Percentiles rank a stretch among this genome's conserved stretches.
These are phyloP conservation scores for Candida sonorensis DNA, from an alignment of 805 yeast genomes.

Conservation along the genomic window DNA sequence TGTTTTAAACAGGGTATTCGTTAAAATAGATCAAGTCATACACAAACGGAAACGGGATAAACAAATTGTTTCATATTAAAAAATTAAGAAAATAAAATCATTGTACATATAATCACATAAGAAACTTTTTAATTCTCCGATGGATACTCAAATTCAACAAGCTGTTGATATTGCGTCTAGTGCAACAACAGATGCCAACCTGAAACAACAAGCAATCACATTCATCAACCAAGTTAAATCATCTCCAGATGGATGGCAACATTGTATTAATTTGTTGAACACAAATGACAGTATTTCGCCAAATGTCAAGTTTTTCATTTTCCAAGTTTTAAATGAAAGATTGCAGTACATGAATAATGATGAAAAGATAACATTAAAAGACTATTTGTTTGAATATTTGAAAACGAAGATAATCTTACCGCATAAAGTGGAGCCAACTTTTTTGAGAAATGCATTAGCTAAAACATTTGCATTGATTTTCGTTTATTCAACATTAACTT, in stretches of 20 bases:
- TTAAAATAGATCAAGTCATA: too few relatives aligned
- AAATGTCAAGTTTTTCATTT: conserved; percentile 56
- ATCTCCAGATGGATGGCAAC: conserved; percentile 49
- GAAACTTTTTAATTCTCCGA: too few relatives aligned
- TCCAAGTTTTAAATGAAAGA: conserved; percentile 62
- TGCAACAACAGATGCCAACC: conserved; percentile 52
- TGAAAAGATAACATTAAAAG: conserved; percentile 40
- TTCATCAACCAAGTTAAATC: conserved; percentile 48
- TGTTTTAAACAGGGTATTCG: too few relatives aligned
- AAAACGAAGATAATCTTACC: conserved; percentile 20
- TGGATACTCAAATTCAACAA: conserved; percentile 65
- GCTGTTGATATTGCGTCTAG: conserved; percentile 81
- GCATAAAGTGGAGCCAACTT: conserved; percentile 31
- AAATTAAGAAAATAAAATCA: too few relatives aligned
- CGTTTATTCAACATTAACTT: conserved; percentile 36
- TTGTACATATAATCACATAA: too few relatives aligned
- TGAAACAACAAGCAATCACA: conserved; percentile 55
- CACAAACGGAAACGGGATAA: too few relatives aligned
- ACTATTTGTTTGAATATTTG: conserved; percentile 41
- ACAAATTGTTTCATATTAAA: too few relatives aligned
- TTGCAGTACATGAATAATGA: conserved; percentile 37
- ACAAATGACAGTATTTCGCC: conserved; percentile 33
- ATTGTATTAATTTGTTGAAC: conserved; percentile 43
- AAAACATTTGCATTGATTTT: conserved; percentile 49
- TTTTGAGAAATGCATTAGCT: conserved; percentile 50